Base-by-base conservation (phyloP, 2,329 filamentous ascomycete genomes). In the Niveomyces coronatus region DNA sequence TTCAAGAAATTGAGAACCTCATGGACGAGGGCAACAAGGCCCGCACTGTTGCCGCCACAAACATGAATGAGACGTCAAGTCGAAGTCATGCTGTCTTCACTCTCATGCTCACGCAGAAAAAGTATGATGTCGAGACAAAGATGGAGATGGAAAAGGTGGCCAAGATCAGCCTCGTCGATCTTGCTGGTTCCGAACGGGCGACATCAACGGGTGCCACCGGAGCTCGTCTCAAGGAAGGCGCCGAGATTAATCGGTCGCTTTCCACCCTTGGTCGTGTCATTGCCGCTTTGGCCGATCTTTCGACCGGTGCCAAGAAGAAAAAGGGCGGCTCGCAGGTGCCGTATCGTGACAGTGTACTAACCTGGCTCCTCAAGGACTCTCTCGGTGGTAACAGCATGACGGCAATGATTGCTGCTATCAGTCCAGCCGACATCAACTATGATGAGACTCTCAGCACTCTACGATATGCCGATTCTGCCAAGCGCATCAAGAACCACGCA, bases 11-110 rank as follows among this genome's bases (percentile, higher is more conserved):
- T 48, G 91, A 98, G 54, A 81, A 95, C 55, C 66, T 98, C 52
- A 98, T 98, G 91, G 91, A 98, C 56, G 89, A 96, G 63, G 91
- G 91, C 53, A 98, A 98, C 69, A 98, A 98, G 64, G 91, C 91
- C 23, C 76, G 91, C 68, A 98, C 91, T 1, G 91, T 98, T 27
- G 91, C 91, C 3, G 91, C 91, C 7, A 98, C 91, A 27, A 98
- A 96, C 72, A 98, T 98, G 91, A 98, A 98, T 69, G 91, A 96
- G 62, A 98, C 93, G 0, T 95, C 87, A 43, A 94, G 87, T 74
- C 82, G 91, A 68, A 96, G 89, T 57, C 91, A 98, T 61, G 91
- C 91, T 28, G 93, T 98, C 36, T 98, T 98, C 58, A 98, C 93
- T 15, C 69, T 98, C 38, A 96, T 89, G 53, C 68, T 98, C 32